These are phyloP conservation scores for Paracoccidioides lutzii DNA, from an alignment of 2,329 filamentous ascomycete species.

Conservation along the genomic window DNA sequence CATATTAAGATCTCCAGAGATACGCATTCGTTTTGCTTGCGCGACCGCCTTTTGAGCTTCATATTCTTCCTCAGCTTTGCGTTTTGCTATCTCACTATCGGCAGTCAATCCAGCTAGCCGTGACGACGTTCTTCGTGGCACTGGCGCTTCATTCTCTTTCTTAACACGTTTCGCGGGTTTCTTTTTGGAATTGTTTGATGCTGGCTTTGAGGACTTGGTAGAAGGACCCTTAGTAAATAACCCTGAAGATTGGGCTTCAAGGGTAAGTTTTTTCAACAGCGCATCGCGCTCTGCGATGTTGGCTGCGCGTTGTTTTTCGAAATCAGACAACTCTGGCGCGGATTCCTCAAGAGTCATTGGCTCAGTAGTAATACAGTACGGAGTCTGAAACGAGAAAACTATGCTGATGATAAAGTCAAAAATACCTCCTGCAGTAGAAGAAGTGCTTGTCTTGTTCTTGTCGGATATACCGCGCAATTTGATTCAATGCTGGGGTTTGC, in stretches of 20 bases:
- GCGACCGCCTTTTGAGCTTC: conserved; percentile 45
- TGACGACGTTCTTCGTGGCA: conserved; percentile 48
- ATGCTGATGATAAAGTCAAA: neutral
- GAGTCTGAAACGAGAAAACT: neutral
- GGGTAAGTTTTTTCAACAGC: conserved; percentile 62
- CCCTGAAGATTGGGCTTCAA: conserved; percentile 55
- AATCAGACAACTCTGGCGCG: conserved; percentile 54
- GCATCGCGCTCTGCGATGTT: conserved; percentile 82
- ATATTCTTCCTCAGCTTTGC: conserved; percentile 54
- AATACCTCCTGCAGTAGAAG: neutral
- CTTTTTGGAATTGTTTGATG: conserved; percentile 36
- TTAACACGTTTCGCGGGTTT: conserved; percentile 48
- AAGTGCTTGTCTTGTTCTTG: neutral
- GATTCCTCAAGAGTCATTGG: conserved; percentile 2
- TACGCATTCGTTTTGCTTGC: conserved; percentile 48
- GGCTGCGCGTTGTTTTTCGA: conserved; percentile 70
- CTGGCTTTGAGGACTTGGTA: conserved; percentile 31
- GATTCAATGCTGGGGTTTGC: too few species aligned
- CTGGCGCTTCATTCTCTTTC: conserved; percentile 42
- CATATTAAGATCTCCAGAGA: conserved; percentile 57
- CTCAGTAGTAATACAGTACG: neutral
- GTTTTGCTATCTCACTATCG: conserved; percentile 54
- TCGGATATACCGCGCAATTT: neutral
- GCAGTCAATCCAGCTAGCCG: conserved; percentile 50
- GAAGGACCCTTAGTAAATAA: conserved; percentile 44